Base-by-base conservation (phyloP, 164 flowering plant genomes). In the Umbellularia californica region DNA sequence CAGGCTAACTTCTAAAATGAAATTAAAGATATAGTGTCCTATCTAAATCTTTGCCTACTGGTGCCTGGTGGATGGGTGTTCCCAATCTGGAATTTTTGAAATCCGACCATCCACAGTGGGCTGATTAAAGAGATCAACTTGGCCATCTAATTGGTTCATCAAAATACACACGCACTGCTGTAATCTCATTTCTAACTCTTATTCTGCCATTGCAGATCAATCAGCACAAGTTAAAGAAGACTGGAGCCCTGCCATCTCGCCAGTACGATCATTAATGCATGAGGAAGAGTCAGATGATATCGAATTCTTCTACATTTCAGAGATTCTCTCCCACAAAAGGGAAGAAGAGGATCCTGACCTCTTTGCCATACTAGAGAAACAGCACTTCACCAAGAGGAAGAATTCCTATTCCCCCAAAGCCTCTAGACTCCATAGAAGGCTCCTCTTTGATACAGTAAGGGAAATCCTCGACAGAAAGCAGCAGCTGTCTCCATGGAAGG, bases 221-320 rank as follows among this genome's bases (percentile, higher is more conserved):
- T 24, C 72, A 3, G 65, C 30, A 30, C 76, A 76, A 28, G 58
- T 50, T 1, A 77, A 77, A 47, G 84, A 79, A 1, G 84, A 71
- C 6, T 74, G 76, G 78, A 79, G 78, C 50, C 74, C 81, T 9
- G 65, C 65, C 47, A 74, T 71, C 22, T 74, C 76, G 3, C 82
- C 82, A 5, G 52, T 74, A n/a, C 64, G 79, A 65, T 74, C 79
- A 3, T 41, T 41, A 41, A 84, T 75, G 60, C 60, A 17, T 0
- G 81, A 80, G 11, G 83, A 77, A 0, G 35, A 69, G 28, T 68
- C 87, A 0, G 87, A 82, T 6, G 88, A 87, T 72, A 58, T 74
- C 47, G 97, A 92, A 79, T 87, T 83, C 58, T 65, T 76, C 5
- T 95, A 93, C 81, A 77, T 90, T 15, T 87, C 95, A 2, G 93